A percentile compares a stretch with the other conserved stretches of the same genome.
phyloP scores from a whole-genome alignment of 179 eudicot species.

The Monotropa hypopitys region DNA sequence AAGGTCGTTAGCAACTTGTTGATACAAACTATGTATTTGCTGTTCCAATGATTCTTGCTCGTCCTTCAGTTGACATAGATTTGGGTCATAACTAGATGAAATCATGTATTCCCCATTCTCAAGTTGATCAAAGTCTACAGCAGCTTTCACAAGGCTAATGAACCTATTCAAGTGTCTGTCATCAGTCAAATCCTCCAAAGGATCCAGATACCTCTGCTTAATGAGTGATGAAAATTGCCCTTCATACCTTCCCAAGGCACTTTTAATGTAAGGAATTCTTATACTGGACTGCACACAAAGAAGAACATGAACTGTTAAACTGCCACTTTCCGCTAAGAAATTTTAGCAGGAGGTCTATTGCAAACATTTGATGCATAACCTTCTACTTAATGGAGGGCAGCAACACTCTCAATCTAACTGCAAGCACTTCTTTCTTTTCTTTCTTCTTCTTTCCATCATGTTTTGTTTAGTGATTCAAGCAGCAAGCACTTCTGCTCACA shows the following conservation, averaged over 20 bases:
- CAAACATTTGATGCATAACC: not conserved
- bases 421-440: not conserved
- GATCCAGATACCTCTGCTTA: slow-evolving; percentile 60
- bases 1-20: slow-evolving; percentile 62
- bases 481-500: not conserved
- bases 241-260: slow-evolving; percentile 50
- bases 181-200: slow-evolving; percentile 50
- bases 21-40: slow-evolving; percentile 63
- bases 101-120: slow-evolving; percentile 98
- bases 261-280: slow-evolving; percentile 72
- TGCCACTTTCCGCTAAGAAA: not conserved
- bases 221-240: slow-evolving; percentile 66
- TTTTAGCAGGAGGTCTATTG: not conserved
- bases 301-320: not conserved
- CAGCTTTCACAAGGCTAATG: slow-evolving; percentile 73
- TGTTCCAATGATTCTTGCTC: slow-evolving; percentile 62
- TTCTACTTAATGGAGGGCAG: not conserved
- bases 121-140: slow-evolving; percentile 92
- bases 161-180: slow-evolving; percentile 77
- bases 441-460: not conserved
- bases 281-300: slow-evolving; percentile 61
- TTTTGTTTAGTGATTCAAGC: not conserved
- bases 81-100: slow-evolving; percentile 66
- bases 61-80: slow-evolving; percentile 47
- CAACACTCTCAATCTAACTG: not conserved